A percentile compares a stretch with the other conserved stretches of the same genome.
Evolutionary conservation across 2,329 filamentous ascomycete species (phyloP).

Genomic region (Ceratocystis albifundus): DNA sequence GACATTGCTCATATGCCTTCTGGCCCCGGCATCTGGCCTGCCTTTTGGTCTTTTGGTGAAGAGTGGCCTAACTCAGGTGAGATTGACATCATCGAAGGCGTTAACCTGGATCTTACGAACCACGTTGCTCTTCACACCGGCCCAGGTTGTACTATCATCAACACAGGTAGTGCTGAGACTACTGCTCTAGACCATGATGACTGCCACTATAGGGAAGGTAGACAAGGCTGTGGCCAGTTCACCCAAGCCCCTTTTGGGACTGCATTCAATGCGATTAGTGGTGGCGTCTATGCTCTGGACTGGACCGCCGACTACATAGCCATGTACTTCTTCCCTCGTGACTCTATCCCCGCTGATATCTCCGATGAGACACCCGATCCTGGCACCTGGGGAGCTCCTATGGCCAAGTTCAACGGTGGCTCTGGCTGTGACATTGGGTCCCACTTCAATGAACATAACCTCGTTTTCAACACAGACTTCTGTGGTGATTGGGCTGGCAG

Average conservation of each 20-base stretch:
- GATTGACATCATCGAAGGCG: conserved; percentile 71
- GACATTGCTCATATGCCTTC: conserved; percentile 69
- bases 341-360: conserved; percentile 53
- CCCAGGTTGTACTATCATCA: conserved; percentile 47
- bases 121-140: conserved; percentile 57
- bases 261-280: conserved; percentile 57
- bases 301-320: conserved; percentile 63
- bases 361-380: conserved; percentile 50
- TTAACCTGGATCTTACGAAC: conserved; percentile 50
- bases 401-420: conserved; percentile 54
- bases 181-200: conserved; percentile 39
- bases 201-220: conserved; percentile 45
- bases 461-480: conserved; percentile 74
- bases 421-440: conserved; percentile 58
- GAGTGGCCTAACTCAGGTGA: conserved; percentile 60
- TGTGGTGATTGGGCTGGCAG: conserved; percentile 77
- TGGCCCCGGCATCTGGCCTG: conserved; percentile 60
- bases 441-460: conserved; percentile 60
- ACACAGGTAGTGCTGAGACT: conserved; percentile 38
- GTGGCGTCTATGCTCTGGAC: conserved; percentile 63
- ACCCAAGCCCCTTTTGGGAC: conserved; percentile 48
- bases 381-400: conserved; percentile 54
- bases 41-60: conserved; percentile 57
- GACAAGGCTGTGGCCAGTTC: conserved; percentile 48
- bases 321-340: conserved; percentile 71